Conservation (phyloP, 345 rosid species). For the Gossypium anomalum region DNA sequence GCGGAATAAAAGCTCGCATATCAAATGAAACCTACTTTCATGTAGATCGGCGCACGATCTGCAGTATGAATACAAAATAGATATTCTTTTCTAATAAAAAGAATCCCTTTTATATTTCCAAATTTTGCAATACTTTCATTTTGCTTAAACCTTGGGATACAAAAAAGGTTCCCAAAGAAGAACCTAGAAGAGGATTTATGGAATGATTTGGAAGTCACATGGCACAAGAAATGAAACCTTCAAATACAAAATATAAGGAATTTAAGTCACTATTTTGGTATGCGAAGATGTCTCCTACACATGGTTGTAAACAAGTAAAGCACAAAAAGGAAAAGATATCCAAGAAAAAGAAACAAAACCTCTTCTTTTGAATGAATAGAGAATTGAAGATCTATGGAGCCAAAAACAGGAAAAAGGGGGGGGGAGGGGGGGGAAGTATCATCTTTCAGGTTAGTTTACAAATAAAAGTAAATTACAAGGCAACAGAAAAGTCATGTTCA, state of each 20-base stretch:
- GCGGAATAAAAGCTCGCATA: background rate
- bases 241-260: background rate
- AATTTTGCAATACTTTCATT: background rate
- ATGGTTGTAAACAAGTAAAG: background rate
- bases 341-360: background rate
- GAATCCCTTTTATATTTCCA: background rate
- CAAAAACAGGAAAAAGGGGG: background rate
- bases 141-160: background rate
- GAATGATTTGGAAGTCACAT: background rate
- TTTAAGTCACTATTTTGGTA: background rate
- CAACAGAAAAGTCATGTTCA: background rate
- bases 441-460: constrained; percentile 1
- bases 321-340: background rate
- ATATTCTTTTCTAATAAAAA: background rate
- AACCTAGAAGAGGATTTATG: background rate
- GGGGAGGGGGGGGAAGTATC: too few relatives aligned
- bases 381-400: background rate
- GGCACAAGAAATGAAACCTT: background rate
- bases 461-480: background rate
- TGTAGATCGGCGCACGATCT: background rate
- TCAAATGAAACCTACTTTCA: background rate
- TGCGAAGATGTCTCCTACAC: background rate
- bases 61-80: background rate
- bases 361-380: background rate
- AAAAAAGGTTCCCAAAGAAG: background rate